These are phyloP conservation scores for Globisporangium canariense DNA, from an alignment of 352 stramenopile genomes.

Conservation along the genomic window DNA sequence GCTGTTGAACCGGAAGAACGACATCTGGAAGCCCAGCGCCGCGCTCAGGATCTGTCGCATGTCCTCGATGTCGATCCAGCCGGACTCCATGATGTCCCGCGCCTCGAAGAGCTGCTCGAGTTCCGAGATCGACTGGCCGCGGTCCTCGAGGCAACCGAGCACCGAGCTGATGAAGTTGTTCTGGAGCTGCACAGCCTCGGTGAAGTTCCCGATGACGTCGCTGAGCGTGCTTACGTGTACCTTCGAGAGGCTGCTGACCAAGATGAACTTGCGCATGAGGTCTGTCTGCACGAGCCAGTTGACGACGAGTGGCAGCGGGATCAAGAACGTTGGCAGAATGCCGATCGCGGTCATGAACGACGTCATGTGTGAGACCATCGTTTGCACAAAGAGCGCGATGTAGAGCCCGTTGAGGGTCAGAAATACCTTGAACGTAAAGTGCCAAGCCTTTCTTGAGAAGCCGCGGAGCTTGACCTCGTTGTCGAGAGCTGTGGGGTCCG, in stretches of 20 bases:
- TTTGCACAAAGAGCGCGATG: slow-evolving; percentile 54
- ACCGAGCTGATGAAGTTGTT: slow-evolving; percentile 43
- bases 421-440: slow-evolving; percentile 51
- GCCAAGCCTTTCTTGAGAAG: slow-evolving; percentile 56
- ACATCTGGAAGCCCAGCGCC: slow-evolving; percentile 41
- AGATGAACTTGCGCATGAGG: slow-evolving; percentile 62
- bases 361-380: slow-evolving; percentile 47
- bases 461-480: slow-evolving; percentile 21
- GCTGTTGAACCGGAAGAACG: slow-evolving; percentile 56
- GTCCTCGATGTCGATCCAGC: slow-evolving; percentile 40
- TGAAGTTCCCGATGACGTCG: slow-evolving; percentile 57
- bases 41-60: slow-evolving; percentile 32
- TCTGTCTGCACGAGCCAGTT: slow-evolving; percentile 55
- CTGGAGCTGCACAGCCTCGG: slow-evolving; percentile 47
- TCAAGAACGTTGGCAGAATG: slow-evolving; percentile 18
- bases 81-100: slow-evolving; percentile 22
- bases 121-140: slow-evolving; percentile 24
- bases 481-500: background rate
- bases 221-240: slow-evolving; percentile 52
- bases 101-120: slow-evolving; percentile 30
- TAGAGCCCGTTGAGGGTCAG: slow-evolving; percentile 71
- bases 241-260: slow-evolving; percentile 46
- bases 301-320: slow-evolving; percentile 45
- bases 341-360: slow-evolving; percentile 21
- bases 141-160: slow-evolving; percentile 24